Evolutionary conservation across 2,329 filamentous ascomycete genomes (phyloP).

Genomic region (Hortaea werneckii): DNA sequence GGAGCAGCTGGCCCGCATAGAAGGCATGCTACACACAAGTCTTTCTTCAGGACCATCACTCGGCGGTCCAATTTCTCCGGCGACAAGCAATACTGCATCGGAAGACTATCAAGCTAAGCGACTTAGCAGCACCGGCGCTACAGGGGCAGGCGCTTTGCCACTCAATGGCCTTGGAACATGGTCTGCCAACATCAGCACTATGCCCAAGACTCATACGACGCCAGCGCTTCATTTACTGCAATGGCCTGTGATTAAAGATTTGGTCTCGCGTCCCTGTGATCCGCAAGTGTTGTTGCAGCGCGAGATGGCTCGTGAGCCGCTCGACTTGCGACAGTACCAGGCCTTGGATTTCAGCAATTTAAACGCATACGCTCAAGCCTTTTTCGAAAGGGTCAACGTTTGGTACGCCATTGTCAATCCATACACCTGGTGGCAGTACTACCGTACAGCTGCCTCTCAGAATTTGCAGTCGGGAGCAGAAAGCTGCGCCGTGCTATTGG

Average conservation of each 20-base stretch:
- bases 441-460: constrained; percentile 62
- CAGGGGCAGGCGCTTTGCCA: constrained; percentile 29
- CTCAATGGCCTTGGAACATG: constrained; percentile 59
- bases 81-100: constrained; percentile 37
- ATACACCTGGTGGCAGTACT: constrained; percentile 67
- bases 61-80: constrained; percentile 27
- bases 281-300: constrained; percentile 72
- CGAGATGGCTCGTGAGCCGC: constrained; percentile 69
- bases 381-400: constrained; percentile 70
- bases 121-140: constrained; percentile 21
- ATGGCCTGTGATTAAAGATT: constrained; percentile 69
- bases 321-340: constrained; percentile 48
- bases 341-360: constrained; percentile 46
- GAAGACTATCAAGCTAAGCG: constrained; percentile 30
- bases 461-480: constrained; percentile 70
- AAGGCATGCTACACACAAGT: constrained; percentile 65
- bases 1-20: constrained; percentile 67
- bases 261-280: constrained; percentile 68
- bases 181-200: constrained; percentile 69
- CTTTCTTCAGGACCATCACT: constrained; percentile 25
- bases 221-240: constrained; percentile 68
- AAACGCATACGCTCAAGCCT: constrained; percentile 67
- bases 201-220: constrained; percentile 77
- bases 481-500: constrained; percentile 71
- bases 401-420: constrained; percentile 83